phyloP scores from a whole-genome alignment of 2,329 filamentous ascomycete species.

The Dothidotthia symphoricarpi region DNA sequence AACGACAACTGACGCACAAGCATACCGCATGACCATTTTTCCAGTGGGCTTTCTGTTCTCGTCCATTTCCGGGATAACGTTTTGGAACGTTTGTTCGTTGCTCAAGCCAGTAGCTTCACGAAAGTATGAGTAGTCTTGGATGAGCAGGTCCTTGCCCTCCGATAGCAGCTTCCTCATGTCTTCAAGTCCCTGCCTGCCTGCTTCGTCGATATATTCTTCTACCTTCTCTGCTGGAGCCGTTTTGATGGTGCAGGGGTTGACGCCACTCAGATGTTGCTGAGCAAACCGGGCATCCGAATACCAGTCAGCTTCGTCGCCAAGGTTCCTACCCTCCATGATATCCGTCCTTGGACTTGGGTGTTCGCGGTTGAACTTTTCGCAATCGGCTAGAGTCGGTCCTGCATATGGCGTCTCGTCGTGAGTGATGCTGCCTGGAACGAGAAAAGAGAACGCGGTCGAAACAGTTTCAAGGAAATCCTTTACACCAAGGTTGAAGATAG shows the following conservation, averaged over 20 bases:
- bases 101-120: conserved; percentile 4
- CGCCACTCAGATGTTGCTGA: conserved; percentile 9
- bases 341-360: conserved; percentile 6
- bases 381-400: conserved; percentile 8
- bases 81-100: conserved; percentile 1
- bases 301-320: conserved; percentile 8
- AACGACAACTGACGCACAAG: conserved; percentile 6
- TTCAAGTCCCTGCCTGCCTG: conserved; percentile 3
- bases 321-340: conserved; percentile 9
- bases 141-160: conserved; percentile 1
- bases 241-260: conserved; percentile 8
- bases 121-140: conserved; percentile 12
- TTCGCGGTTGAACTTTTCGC: conserved; percentile 7
- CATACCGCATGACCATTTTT: conserved; percentile 1
- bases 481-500: conserved; percentile 1
- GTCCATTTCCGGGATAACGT: conserved; percentile 1
- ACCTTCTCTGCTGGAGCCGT: neutral
- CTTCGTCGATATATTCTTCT: conserved; percentile 1
- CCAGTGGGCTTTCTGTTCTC: conserved; percentile 1
- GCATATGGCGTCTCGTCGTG: conserved; percentile 4
- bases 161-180: conserved; percentile 2
- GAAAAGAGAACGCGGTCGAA: conserved; percentile 2
- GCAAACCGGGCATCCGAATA: conserved; percentile 10
- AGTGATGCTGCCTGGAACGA: conserved; percentile 4
- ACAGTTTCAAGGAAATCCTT: neutral